A percentile compares a stretch with the other conserved stretches of the same genome.
These are phyloP conservation scores for Cadophora sp. DNA, from an alignment of 2,329 filamentous ascomycete genomes.

Conservation along the genomic window DNA sequence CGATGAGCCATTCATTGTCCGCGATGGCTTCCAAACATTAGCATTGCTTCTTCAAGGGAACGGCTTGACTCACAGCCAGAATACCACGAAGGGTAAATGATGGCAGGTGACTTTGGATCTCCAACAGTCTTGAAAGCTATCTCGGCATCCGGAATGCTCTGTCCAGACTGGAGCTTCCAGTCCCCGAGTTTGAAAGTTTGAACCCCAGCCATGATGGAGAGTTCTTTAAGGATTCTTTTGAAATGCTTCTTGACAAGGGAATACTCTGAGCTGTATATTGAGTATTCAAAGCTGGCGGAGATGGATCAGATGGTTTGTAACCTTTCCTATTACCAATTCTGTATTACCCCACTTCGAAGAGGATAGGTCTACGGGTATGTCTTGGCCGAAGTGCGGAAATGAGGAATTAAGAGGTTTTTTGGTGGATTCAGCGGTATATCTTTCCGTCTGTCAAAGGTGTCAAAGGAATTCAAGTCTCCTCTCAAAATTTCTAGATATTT, in stretches of 20 bases:
- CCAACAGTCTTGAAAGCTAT: conserved; percentile 83
- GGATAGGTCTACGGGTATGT: not conserved
- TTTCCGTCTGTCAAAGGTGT: no score
- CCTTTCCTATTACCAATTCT: conserved; percentile 6
- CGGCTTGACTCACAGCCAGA: conserved; percentile 57
- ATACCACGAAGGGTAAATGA: conserved; percentile 83
- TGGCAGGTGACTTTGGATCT: conserved; percentile 63
- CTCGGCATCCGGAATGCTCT: conserved; percentile 66
- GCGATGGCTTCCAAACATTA: conserved; percentile 55
- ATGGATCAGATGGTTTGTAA: not conserved
- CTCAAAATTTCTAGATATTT: no score
- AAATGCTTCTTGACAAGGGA: not conserved
- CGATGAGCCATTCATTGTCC: conserved; percentile 77
- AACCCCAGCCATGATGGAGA: conserved; percentile 33
- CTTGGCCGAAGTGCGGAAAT: not conserved
- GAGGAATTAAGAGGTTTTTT: not conserved
- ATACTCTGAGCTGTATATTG: not conserved
- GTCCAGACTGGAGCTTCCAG: conserved; percentile 70
- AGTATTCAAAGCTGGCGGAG: not conserved
- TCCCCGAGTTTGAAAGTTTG: conserved; percentile 66
- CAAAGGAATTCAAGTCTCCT: no score
- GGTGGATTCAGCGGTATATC: not conserved
- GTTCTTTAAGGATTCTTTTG: not conserved
- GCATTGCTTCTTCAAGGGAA: not conserved
- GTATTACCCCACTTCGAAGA: conserved; percentile 7